phyloP scores from a whole-genome alignment of 768 basidiomycete genomes.

The Boletus subcaerulescens region DNA sequence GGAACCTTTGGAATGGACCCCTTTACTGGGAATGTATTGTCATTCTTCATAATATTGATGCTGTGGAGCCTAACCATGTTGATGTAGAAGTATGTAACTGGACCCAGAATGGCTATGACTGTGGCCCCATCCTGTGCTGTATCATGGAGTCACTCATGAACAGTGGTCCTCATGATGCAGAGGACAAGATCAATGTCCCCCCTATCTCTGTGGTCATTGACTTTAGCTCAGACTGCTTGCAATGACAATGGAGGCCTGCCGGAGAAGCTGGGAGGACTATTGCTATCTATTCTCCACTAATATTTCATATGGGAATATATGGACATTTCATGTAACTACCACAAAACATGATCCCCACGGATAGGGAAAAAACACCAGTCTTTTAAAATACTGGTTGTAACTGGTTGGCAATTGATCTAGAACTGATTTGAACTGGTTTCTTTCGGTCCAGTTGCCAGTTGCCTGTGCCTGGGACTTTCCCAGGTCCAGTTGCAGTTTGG shows the following conservation, averaged over 20 bases:
- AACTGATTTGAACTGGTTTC: too few relatives aligned
- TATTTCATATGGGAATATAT: neutral
- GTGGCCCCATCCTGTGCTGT: constrained; percentile 5
- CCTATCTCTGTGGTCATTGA: neutral
- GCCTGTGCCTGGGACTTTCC: too few relatives aligned
- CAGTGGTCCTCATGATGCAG: neutral
- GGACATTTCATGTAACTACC: too few relatives aligned
- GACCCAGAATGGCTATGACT: neutral
- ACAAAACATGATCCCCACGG: too few relatives aligned
- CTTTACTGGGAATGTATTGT: neutral
- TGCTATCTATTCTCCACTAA: neutral
- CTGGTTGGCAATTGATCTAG: too few relatives aligned
- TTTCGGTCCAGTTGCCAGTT: too few relatives aligned
- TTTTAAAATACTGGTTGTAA: too few relatives aligned
- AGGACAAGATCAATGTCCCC: neutral
- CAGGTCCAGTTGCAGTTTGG: too few relatives aligned
- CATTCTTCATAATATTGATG: neutral
- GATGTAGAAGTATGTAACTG: neutral
- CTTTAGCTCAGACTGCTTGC: neutral
- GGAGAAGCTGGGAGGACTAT: constrained; percentile 3
- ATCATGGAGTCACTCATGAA: constrained; percentile 4
- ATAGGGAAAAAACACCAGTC: too few relatives aligned
- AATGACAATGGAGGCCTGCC: neutral
- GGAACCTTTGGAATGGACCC: neutral
- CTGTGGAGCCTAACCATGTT: neutral